Evolutionary conservation across 1,139 yeast species (phyloP).

Genomic region (Taphrina confusa): DNA sequence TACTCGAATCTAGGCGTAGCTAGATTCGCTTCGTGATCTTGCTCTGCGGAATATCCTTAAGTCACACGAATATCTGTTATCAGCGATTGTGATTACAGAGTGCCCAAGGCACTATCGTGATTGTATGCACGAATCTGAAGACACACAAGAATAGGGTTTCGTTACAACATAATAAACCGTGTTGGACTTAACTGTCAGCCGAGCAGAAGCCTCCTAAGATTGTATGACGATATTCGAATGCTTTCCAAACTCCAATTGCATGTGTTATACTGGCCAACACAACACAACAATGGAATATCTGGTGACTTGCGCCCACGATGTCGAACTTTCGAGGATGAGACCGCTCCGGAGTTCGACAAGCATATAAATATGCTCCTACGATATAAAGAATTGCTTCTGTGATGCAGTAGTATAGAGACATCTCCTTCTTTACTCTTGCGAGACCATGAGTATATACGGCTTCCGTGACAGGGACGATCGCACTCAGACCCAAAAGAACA

Average conservation of each 20-base stretch:
- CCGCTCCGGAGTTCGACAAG: constrained; percentile 75
- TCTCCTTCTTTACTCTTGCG: constrained; percentile 54
- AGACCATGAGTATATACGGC: constrained; percentile 53
- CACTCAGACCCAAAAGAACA: constrained; percentile 77
- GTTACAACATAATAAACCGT: too few species aligned
- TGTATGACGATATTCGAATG: constrained; percentile 52
- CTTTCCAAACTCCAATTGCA: constrained; percentile 62
- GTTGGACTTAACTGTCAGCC: too few species aligned
- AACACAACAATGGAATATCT: constrained; percentile 79
- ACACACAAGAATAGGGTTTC: too few species aligned
- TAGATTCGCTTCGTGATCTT: too few species aligned
- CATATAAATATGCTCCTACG: constrained; percentile 76
- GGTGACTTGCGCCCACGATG: constrained; percentile 64
- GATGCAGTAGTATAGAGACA: constrained; percentile 63
- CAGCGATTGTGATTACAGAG: too few species aligned
- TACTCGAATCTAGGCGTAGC: too few species aligned
- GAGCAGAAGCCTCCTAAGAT: constrained; percentile 12
- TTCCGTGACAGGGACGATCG: constrained; percentile 64
- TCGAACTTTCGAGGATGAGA: constrained; percentile 55
- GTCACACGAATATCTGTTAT: too few species aligned
- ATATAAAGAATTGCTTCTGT: constrained; percentile 74
- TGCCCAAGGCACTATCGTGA: too few species aligned
- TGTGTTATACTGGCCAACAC: constrained; percentile 80
- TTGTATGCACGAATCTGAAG: too few species aligned
- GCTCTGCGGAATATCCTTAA: too few species aligned